Percentiles rank a stretch among this genome's conserved stretches.
These are phyloP conservation scores for Arthrobotrys sphaeroides DNA, from an alignment of 2,329 filamentous ascomycete species.

Conservation along the genomic window DNA sequence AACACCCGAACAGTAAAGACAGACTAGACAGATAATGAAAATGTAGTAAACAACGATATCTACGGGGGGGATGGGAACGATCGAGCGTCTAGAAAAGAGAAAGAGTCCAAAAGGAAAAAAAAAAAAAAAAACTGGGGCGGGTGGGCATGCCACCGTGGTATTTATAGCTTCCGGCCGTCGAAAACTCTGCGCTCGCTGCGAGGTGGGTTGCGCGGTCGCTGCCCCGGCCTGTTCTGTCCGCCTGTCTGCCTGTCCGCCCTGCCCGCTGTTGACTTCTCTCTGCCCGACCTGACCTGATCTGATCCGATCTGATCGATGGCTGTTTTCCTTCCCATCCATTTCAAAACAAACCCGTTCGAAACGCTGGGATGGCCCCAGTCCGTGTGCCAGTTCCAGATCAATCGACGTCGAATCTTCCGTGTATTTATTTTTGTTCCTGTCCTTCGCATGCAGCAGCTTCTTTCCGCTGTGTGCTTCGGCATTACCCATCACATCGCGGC, in stretches of 20 bases:
- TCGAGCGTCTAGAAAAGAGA: conserved; percentile 5
- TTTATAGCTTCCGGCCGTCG: conserved; percentile 30
- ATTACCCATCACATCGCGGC: neutral
- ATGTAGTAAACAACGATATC: neutral
- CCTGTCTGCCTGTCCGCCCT: neutral
- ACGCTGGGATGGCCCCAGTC: conserved; percentile 34
- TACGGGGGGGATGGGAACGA: neutral
- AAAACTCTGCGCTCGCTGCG: conserved; percentile 2
- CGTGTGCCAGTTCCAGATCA: neutral
- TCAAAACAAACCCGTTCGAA: conserved; percentile 31
- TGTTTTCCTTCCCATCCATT: neutral
- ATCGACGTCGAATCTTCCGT: too few relatives aligned
- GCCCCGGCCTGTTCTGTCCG: too few relatives aligned
- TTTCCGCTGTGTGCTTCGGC: conserved; percentile 7
- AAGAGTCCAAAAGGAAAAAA: neutral
- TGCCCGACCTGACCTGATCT: neutral
- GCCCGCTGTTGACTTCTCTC: neutral
- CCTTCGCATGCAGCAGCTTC: conserved; percentile 45
- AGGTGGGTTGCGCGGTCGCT: neutral
- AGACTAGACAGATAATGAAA: neutral
- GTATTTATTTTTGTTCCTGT: too few relatives aligned
- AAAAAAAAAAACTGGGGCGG: conserved; percentile 28
- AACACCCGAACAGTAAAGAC: conserved; percentile 10
- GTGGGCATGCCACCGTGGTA: conserved; percentile 45
- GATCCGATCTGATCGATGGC: neutral